A percentile compares a stretch with the other conserved stretches of the same genome.
These are phyloP conservation scores for Erodium texanum DNA, from an alignment of 441 rosid species.

Conservation along the genomic window DNA sequence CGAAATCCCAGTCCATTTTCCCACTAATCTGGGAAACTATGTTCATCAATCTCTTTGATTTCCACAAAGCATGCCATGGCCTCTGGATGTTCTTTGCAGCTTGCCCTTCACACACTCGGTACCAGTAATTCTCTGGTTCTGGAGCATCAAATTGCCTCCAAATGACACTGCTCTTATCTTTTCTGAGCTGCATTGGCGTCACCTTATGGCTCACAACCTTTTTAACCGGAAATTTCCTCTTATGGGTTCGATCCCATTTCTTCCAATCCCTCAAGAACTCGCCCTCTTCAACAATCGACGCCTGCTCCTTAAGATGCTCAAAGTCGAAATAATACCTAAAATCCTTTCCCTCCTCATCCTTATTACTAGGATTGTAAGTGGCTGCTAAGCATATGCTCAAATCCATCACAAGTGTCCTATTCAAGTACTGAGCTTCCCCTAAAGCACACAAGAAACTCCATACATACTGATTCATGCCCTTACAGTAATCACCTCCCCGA, in stretches of 20 bases:
- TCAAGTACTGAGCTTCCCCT: conserved; percentile 87
- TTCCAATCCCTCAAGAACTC: conserved; percentile 75
- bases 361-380: conserved; percentile 50
- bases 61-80: conserved; percentile 91
- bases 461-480: conserved; percentile 88
- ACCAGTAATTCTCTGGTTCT: conserved; percentile 94
- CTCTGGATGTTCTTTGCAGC: conserved; percentile 67
- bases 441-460: conserved; percentile 98
- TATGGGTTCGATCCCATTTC: conserved; percentile 70
- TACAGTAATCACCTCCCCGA: conserved; percentile 87
- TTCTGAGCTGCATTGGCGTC: conserved; percentile 61
- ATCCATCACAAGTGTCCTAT: conserved; percentile 86
- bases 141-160: conserved; percentile 93
- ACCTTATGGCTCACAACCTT: conserved; percentile 58
- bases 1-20: conserved; percentile 96
- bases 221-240: conserved; percentile 58
- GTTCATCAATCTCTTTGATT: conserved; percentile 92
- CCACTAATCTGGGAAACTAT: conserved; percentile 82
- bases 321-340: conserved; percentile 83
- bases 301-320: conserved; percentile 85
- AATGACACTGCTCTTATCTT: conserved; percentile 67
- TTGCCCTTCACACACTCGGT: conserved; percentile 87
- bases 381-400: conserved; percentile 70
- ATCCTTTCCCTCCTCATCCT: conserved; percentile 84
- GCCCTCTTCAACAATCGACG: conserved; percentile 68